Conservation (phyloP, 2,329 filamentous ascomycete species). For the Apiospora hydei region DNA sequence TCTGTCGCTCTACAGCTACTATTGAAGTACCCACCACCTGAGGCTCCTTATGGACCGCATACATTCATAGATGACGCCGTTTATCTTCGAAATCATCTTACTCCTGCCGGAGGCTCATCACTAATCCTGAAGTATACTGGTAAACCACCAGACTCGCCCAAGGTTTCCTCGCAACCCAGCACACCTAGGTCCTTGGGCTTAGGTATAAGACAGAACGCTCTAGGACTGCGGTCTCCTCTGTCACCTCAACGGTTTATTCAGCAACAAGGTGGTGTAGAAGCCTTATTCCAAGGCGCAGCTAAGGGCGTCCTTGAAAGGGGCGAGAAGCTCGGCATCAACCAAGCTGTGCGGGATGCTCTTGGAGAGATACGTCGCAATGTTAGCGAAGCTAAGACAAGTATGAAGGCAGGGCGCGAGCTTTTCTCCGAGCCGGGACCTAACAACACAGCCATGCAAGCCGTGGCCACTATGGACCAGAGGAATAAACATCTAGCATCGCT, state of each 20-base stretch:
- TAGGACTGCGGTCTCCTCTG: conserved; percentile 53
- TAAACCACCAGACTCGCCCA: conserved; percentile 50
- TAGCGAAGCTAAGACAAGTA: conserved; percentile 61
- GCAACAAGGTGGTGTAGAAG: conserved; percentile 68
- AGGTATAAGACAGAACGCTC: conserved; percentile 50
- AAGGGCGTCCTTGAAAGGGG: conserved; percentile 76
- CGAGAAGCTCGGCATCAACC: conserved; percentile 81
- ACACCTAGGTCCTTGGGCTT: conserved; percentile 47
- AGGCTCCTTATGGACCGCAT: conserved; percentile 69
- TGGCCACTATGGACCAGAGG: conserved; percentile 66
- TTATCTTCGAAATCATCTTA: conserved; percentile 72
- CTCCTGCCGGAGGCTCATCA: conserved; percentile 65
- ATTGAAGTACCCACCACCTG: conserved; percentile 80
- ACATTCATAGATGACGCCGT: conserved; percentile 88
- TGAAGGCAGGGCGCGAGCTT: conserved; percentile 46
- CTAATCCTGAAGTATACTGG: conserved; percentile 77
- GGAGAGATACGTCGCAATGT: conserved; percentile 82
- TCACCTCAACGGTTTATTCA: conserved; percentile 59
- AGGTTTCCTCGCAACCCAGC: conserved; percentile 37
- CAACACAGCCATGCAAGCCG: conserved; percentile 43
- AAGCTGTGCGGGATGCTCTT: conserved; percentile 81
- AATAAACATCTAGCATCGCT: conserved; percentile 73
- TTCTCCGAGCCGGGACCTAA: conserved; percentile 43
- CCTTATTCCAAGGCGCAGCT: conserved; percentile 77
- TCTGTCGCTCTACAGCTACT: conserved; percentile 83